Conservation (phyloP, 208 protist species). For the Tritrichomonas musculus region DNA sequence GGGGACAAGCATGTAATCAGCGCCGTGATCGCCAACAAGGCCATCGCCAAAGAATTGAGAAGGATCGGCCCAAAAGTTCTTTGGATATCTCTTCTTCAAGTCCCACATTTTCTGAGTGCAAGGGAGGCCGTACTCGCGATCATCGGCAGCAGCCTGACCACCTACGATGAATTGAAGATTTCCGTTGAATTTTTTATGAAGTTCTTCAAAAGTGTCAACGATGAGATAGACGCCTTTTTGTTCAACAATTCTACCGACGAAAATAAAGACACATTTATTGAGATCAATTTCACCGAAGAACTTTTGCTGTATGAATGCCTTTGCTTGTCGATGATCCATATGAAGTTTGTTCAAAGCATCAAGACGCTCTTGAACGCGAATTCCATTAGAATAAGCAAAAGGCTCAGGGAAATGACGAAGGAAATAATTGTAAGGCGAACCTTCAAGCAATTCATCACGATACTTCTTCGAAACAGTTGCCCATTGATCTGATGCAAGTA, state of each 20-base stretch:
- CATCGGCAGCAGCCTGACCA: conserved; percentile 14
- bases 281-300: neutral
- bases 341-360: neutral
- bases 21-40: neutral
- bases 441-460: neutral
- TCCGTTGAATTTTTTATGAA: neutral
- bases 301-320: neutral
- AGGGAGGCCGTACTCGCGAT: neutral
- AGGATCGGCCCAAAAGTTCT: conserved; percentile 20
- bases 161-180: neutral
- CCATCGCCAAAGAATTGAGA: conserved; percentile 24
- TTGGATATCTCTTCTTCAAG: neutral
- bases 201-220: conserved; percentile 20
- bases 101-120: neutral
- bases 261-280: neutral
- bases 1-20: neutral
- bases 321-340: neutral
- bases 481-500: neutral
- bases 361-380: neutral
- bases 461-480: conserved; percentile 32
- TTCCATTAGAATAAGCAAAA: conserved; percentile 28
- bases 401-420: neutral
- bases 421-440: conserved; percentile 27
- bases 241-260: conserved; percentile 25
- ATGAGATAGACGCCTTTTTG: conserved; percentile 27